phyloP scores from a whole-genome alignment of 345 rosid species.

The Aurinia saxatilis region DNA sequence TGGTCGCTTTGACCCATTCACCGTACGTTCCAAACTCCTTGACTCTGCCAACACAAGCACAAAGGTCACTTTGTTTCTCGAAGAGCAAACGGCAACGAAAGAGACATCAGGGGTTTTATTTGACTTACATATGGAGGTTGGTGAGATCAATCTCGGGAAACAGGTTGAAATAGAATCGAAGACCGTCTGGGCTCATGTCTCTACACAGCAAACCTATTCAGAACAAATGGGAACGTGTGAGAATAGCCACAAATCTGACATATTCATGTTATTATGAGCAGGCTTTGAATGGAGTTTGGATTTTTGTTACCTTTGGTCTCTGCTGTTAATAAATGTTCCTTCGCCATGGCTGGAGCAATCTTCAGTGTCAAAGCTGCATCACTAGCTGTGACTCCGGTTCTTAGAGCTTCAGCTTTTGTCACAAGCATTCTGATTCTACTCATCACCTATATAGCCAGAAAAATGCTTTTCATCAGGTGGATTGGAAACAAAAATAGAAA shows the following conservation, averaged over 20 bases:
- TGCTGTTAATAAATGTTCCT: slow-evolving; percentile 87
- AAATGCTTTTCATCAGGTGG: not conserved
- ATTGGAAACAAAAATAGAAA: not conserved
- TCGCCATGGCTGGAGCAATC: slow-evolving; percentile 98
- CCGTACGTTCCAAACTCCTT: slow-evolving; percentile 41
- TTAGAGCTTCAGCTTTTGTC: slow-evolving; percentile 57
- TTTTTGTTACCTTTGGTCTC: slow-evolving; percentile 64
- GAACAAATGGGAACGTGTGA: slow-evolving; percentile 31
- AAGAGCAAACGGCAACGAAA: not conserved
- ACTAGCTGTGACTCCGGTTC: slow-evolving; percentile 67
- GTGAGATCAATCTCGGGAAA: slow-evolving; percentile 57
- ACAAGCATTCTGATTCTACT: slow-evolving; percentile 66
- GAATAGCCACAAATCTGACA: not conserved
- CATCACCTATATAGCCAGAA: slow-evolving; percentile 44
- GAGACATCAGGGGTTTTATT: not conserved
- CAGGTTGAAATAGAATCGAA: slow-evolving; percentile 70
- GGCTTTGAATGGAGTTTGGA: not conserved
- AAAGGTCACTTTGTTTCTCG: not conserved
- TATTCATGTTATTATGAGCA: not conserved
- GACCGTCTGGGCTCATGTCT: slow-evolving; percentile 85
- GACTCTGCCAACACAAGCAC: slow-evolving; percentile 27
- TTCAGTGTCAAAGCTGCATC: slow-evolving; percentile 92
- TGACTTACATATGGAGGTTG: slow-evolving; percentile 56
- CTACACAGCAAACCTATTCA: slow-evolving; percentile 82
- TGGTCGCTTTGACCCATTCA: slow-evolving; percentile 40